Evolutionary conservation across 768 basidiomycete genomes (phyloP).

Genomic region (Chlorophyllum brunneum): DNA sequence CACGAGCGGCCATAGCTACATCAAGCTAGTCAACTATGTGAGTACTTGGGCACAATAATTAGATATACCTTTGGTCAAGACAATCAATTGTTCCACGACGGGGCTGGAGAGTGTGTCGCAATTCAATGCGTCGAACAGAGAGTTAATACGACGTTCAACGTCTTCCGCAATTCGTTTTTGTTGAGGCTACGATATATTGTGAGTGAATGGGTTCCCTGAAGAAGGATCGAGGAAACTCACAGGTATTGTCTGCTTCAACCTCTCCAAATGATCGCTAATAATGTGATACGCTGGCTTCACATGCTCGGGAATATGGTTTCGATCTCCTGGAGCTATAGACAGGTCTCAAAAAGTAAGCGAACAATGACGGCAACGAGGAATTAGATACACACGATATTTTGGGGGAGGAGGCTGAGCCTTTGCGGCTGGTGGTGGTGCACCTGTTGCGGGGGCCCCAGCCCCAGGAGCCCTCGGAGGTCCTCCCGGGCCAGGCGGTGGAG

Average conservation of each 20-base stretch:
- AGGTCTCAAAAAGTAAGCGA: constrained; percentile 5
- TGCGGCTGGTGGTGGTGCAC: constrained; percentile 18
- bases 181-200: constrained; percentile 47
- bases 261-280: constrained; percentile 57
- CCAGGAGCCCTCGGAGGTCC: constrained; percentile 27
- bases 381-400: constrained; percentile 40
- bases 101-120: constrained; percentile 73
- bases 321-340: constrained; percentile 79
- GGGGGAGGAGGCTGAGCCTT: constrained; percentile 25
- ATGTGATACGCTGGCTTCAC: constrained; percentile 63
- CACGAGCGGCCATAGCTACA: constrained; percentile 78
- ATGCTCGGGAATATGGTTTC: constrained; percentile 82
- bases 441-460: constrained; percentile 18
- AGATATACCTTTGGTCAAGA: constrained; percentile 66
- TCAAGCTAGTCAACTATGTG: constrained; percentile 6
- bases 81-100: constrained; percentile 68
- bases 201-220: constrained; percentile 2
- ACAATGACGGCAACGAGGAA: not conserved
- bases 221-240: constrained; percentile 41
- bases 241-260: constrained; percentile 70
- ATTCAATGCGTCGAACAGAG: constrained; percentile 89
- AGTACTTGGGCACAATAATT: not conserved
- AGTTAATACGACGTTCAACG: constrained; percentile 80
- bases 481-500: constrained; percentile 18
- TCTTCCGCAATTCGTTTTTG: constrained; percentile 86